Evolutionary conservation across 2,329 filamentous ascomycete species (phyloP).

Genomic region (Ascochyta koolunga): DNA sequence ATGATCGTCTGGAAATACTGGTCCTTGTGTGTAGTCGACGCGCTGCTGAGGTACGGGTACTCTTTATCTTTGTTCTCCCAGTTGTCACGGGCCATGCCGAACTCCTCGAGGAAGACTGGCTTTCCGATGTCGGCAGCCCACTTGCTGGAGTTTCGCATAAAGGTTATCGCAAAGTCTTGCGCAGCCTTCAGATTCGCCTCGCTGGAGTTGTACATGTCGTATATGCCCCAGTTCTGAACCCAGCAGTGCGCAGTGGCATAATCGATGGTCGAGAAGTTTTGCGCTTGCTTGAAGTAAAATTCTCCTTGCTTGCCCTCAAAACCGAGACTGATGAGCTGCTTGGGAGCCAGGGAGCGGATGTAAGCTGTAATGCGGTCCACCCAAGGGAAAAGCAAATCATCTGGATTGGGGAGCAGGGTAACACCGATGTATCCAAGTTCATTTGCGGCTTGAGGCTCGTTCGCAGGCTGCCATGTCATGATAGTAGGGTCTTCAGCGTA

Average conservation of each 20-base stretch:
- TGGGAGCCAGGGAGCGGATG: conserved; percentile 45
- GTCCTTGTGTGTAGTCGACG: conserved; percentile 47
- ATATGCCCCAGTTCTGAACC: conserved; percentile 50
- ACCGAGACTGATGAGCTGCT: conserved; percentile 48
- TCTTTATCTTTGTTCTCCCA: conserved; percentile 47
- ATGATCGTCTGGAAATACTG: conserved; percentile 49
- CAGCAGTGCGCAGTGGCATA: conserved; percentile 50
- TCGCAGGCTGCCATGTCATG: conserved; percentile 52
- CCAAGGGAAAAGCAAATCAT: conserved; percentile 47
- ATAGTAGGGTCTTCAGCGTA: conserved; percentile 46
- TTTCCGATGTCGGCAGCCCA: conserved; percentile 49
- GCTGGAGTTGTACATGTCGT: conserved; percentile 47
- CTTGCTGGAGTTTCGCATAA: conserved; percentile 42
- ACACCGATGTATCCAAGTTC: conserved; percentile 37
- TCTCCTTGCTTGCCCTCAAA: conserved; percentile 50
- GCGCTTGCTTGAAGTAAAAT: conserved; percentile 48
- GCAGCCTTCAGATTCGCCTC: conserved; percentile 40
- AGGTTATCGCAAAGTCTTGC: conserved; percentile 43
- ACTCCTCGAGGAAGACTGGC: conserved; percentile 49
- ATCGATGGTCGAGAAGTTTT: conserved; percentile 46
- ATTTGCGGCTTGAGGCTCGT: conserved; percentile 46
- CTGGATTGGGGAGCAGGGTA: conserved; percentile 33
- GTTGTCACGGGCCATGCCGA: conserved; percentile 50
- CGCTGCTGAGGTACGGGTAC: conserved; percentile 46
- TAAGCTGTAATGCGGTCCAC: conserved; percentile 45